A percentile compares a stretch with the other conserved stretches of the same genome.
Conservation (phyloP, 305 asterid genomes). For the Fraxinus velutina region DNA sequence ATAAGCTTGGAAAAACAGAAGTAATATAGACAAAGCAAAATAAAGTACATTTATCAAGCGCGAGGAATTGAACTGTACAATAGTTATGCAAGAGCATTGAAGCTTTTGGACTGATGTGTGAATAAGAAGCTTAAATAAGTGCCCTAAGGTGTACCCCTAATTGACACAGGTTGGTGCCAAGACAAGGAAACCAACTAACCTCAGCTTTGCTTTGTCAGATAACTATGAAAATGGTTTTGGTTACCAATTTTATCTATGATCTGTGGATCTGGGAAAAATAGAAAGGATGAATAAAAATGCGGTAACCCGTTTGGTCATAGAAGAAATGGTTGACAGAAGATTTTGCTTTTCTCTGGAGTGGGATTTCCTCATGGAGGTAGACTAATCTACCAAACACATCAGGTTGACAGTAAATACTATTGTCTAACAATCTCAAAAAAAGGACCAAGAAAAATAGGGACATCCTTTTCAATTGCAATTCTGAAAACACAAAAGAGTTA, state of each 20-base stretch:
- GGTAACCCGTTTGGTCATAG: background rate
- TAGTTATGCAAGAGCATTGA: background rate
- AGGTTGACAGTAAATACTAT: background rate
- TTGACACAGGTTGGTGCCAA: background rate
- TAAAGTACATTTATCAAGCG: background rate
- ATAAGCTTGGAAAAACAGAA: slow-evolving; percentile 4
- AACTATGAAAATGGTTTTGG: background rate
- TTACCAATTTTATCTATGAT: background rate
- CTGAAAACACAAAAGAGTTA: slow-evolving; percentile 28
- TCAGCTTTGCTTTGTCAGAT: background rate
- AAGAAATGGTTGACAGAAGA: background rate
- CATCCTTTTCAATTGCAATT: background rate
- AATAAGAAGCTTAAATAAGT: background rate
- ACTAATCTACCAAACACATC: background rate
- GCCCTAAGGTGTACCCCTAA: background rate
- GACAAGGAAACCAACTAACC: background rate
- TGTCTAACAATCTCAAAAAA: slow-evolving; percentile 10
- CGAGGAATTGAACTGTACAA: slow-evolving; percentile 6
- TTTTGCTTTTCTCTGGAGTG: background rate
- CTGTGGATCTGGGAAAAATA: background rate
- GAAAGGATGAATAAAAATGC: background rate
- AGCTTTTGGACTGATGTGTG: background rate
- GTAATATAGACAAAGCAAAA: slow-evolving; percentile 8
- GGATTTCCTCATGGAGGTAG: background rate
- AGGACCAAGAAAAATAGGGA: background rate